These are phyloP conservation scores for Leptographium galeiforme DNA, from an alignment of 2,329 filamentous ascomycete species.

Conservation along the genomic window DNA sequence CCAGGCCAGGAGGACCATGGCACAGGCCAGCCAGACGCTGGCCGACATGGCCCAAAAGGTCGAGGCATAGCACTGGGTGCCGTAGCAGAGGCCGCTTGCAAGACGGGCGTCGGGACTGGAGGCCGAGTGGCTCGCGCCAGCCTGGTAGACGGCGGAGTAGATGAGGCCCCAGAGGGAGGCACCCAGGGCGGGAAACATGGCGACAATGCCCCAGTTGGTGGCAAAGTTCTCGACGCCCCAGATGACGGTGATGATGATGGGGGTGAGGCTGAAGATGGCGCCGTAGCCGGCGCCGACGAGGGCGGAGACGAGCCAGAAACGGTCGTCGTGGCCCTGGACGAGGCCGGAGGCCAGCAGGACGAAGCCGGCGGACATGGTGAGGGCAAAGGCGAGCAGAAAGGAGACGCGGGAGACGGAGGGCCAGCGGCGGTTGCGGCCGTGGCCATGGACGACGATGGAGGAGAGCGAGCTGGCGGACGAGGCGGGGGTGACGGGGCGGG, in stretches of 20 bases:
- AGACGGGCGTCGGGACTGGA: not conserved
- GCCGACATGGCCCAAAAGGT: conserved; percentile 79
- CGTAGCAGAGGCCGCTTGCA: conserved; percentile 58
- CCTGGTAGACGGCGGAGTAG: conserved; percentile 73
- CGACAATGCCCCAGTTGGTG: conserved; percentile 93
- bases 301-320: conserved; percentile 77
- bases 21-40: conserved; percentile 66
- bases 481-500: conserved; percentile 13
- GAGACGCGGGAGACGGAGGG: conserved; percentile 62
- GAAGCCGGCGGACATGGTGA: conserved; percentile 63
- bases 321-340: conserved; percentile 58
- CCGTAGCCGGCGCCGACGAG: conserved; percentile 86
- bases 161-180: conserved; percentile 82
- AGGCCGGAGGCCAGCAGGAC: conserved; percentile 63
- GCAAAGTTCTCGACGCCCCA: conserved; percentile 99
- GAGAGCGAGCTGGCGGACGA: not conserved
- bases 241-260: conserved; percentile 89
- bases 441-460: not conserved
- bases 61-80: conserved; percentile 62
- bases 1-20: conserved; percentile 67
- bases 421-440: conserved; percentile 11
- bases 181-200: conserved; percentile 77
- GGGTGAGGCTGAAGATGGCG: conserved; percentile 76
- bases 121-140: conserved; percentile 9
- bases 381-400: conserved; percentile 64